A percentile compares a stretch with the other conserved stretches of the same genome.
Evolutionary conservation across 2,329 filamentous ascomycete species (phyloP).

Genomic region (Hypoxylon sp.): DNA sequence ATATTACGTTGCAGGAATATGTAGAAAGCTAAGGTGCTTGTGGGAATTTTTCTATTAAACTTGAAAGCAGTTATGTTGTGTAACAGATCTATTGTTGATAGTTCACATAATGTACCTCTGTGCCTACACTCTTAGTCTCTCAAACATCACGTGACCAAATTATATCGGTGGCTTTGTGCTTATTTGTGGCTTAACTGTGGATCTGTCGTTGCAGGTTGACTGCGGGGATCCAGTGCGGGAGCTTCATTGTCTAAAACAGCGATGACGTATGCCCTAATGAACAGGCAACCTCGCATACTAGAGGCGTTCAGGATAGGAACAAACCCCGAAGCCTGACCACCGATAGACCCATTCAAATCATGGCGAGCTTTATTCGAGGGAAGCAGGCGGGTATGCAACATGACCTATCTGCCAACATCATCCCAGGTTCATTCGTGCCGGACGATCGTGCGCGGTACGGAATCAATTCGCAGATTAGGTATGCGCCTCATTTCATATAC

Average conservation of each 20-base stretch:
- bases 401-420: slow-evolving; percentile 87
- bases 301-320: slow-evolving; percentile 15
- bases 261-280: slow-evolving; percentile 18
- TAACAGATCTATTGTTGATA: too few species aligned
- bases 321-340: slow-evolving; percentile 11
- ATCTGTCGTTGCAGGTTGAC: background rate
- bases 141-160: background rate
- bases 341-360: slow-evolving; percentile 57
- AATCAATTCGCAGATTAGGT: slow-evolving; percentile 82
- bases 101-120: too few species aligned
- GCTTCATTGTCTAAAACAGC: slow-evolving; percentile 7
- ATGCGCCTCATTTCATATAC: slow-evolving; percentile 38
- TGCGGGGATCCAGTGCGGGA: slow-evolving; percentile 9
- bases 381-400: slow-evolving; percentile 95
- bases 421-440: slow-evolving; percentile 82
- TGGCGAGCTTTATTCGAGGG: slow-evolving; percentile 90
- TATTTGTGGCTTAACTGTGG: background rate
- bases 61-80: too few species aligned
- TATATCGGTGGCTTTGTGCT: too few species aligned
- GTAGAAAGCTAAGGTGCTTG: background rate
- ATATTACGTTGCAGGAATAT: background rate
- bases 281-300: slow-evolving; percentile 6
- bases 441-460: slow-evolving; percentile 89
- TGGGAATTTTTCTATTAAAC: background rate
- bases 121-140: background rate